A percentile compares a stretch with the other conserved stretches of the same genome.
Evolutionary conservation across 1,139 yeast genomes (phyloP).

Genomic region (Pneumocystis oryctolagi): DNA sequence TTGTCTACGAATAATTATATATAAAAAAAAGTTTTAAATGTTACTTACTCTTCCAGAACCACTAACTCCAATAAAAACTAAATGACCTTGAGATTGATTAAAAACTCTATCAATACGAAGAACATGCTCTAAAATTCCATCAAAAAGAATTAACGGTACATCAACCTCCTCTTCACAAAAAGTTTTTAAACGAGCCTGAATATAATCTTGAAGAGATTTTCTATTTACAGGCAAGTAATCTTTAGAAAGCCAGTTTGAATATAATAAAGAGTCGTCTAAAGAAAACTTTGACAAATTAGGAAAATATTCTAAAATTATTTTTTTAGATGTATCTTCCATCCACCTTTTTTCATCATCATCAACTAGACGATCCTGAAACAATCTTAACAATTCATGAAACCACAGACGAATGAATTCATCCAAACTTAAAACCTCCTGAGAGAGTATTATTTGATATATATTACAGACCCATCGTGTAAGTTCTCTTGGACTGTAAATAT

Average conservation of each 20-base stretch:
- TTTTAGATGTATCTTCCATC: conserved; percentile 35
- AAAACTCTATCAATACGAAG: conserved; percentile 70
- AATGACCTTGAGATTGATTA: conserved; percentile 77
- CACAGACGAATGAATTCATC: conserved; percentile 46
- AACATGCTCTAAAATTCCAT: conserved; percentile 60
- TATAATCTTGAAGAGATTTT: conserved; percentile 37
- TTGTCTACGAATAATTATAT: conserved; percentile 27
- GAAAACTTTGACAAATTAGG: conserved; percentile 32
- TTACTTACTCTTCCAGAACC: conserved; percentile 51
- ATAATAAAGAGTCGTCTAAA: conserved; percentile 38
- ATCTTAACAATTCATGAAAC: conserved; percentile 68
- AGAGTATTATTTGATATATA: conserved; percentile 42
- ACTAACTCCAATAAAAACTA: conserved; percentile 74
- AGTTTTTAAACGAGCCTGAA: conserved; percentile 48
- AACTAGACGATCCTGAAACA: conserved; percentile 61
- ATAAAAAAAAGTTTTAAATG: not conserved
- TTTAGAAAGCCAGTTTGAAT: conserved; percentile 60
- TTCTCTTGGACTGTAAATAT: conserved; percentile 80
- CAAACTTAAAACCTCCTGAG: conserved; percentile 27
- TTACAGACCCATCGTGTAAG: conserved; percentile 80
- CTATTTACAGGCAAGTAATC: conserved; percentile 45
- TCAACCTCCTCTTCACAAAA: conserved; percentile 69
- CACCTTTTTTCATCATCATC: conserved; percentile 34
- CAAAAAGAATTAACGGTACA: conserved; percentile 46
- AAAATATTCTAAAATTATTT: conserved; percentile 31